These are phyloP conservation scores for Capsicum pubescens DNA, from an alignment of 257 asterid species.

Conservation along the genomic window DNA sequence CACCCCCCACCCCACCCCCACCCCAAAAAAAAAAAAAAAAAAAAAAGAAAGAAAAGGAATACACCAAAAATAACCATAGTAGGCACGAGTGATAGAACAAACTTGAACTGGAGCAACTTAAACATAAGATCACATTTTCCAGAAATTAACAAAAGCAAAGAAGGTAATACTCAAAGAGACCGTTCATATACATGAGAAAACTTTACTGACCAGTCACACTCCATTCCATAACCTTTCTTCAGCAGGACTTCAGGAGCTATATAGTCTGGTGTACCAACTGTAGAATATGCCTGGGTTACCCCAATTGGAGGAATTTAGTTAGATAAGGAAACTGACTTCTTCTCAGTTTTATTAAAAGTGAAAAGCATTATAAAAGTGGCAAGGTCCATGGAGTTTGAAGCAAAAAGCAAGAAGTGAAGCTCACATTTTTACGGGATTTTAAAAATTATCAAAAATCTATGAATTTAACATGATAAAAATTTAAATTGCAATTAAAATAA, in stretches of 20 bases:
- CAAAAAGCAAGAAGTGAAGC: not conserved
- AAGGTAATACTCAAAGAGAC: constrained; percentile 26
- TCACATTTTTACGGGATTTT: not conserved
- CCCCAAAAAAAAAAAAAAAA: not conserved
- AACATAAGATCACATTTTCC: constrained; percentile 20
- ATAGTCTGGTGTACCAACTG: constrained; percentile 98
- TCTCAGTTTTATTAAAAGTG: not conserved
- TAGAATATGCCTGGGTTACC: constrained; percentile 87
- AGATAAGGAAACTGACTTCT: constrained; percentile 25
- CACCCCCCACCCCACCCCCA: too few relatives aligned
- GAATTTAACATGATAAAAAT: not conserved
- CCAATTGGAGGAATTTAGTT: constrained; percentile 30
- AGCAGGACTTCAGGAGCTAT: constrained; percentile 96
- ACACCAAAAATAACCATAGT: not conserved
- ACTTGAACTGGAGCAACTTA: not conserved
- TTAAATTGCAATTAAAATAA: not conserved
- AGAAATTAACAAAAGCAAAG: constrained; percentile 7
- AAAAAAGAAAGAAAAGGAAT: not conserved
- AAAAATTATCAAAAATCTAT: not conserved
- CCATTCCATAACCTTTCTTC: constrained; percentile 98
- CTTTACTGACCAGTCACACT: constrained; percentile 92
- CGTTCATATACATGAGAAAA: constrained; percentile 31
- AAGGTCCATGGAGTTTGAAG: constrained; percentile 16
- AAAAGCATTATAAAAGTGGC: not conserved
- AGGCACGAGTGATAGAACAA: not conserved